Evolutionary conservation across 1,284 basidiomycete genomes (phyloP), one percentile per base, ranked within the genome.

Genomic region (Austroboletus novae-zelandiae): DNA sequence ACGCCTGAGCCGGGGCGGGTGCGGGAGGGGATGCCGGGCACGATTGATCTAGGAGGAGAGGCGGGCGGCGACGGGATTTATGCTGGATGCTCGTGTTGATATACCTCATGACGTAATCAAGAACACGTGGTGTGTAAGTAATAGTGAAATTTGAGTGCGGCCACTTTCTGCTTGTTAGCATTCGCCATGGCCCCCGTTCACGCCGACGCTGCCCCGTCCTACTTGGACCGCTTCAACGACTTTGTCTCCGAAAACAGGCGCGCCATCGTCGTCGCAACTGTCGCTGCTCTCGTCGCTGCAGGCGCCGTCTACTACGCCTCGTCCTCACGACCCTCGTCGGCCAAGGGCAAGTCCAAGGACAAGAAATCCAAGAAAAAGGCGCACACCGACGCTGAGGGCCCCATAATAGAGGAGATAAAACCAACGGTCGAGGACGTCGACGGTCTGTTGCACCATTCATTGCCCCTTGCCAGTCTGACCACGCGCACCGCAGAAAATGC

Each of bases 171-270:
- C 9, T 25, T 18, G n/a, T 23, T 42, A 18, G 44, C 30, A 9
- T 25, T 40, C 25, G 50, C 45, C 51, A 64, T 64, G 62, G 63
- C 61, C 29, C 59, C 43, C 29, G 37, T 51, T 4, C 35, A 60
- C 27, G 5, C 57, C 54, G 70, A 69, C 66, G 67, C 68, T 6
- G 63, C 68, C 32, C 51, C 58, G 10, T 71, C 74, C 52, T 64
- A 74, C 64, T 60, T 84, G 52, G 84, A 87, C 58, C 83, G 86
- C 61, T 73, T 87, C 14, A 81, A 86, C 45, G 71, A 74, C 60
- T 90, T 89, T 64, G 78, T 92, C 56, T 75, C 81, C 0, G 85
- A 89, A 60, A 80, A 93, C 73, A 89, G 81, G 72, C 82, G 83
- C 57, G 81, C 79, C 9, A 69, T 93, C 31, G 62, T 90, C 46